Evolutionary conservation across 306 rosid species (phyloP).

Genomic region (Leucaena leucocephala): DNA sequence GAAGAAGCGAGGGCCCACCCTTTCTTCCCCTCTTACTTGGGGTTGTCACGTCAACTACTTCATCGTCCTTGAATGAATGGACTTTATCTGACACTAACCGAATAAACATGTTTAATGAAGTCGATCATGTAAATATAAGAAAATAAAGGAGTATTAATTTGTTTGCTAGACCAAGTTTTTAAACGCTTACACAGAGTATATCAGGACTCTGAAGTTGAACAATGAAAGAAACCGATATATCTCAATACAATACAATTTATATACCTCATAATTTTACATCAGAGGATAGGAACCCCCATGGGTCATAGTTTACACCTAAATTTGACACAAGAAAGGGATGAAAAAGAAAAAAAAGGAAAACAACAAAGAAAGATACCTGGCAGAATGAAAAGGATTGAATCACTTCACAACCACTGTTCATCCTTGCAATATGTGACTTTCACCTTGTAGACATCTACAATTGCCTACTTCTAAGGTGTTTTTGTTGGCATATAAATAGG

Average conservation of each 20-base stretch:
- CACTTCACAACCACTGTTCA: slow-evolving; percentile 66
- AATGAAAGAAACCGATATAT: not conserved
- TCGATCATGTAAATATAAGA: not conserved
- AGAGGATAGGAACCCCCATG: slow-evolving; percentile 28
- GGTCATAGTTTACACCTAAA: slow-evolving; percentile 37
- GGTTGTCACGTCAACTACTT: not conserved
- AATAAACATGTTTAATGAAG: not conserved
- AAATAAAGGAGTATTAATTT: not conserved
- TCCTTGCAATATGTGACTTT: slow-evolving; percentile 16
- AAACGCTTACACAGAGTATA: not conserved
- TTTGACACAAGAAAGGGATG: slow-evolving; percentile 28
- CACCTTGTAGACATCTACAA: slow-evolving; percentile 49
- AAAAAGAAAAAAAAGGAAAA: not conserved
- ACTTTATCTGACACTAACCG: too few species aligned
- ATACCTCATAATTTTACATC: slow-evolving; percentile 37
- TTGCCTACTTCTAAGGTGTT: slow-evolving; percentile 38
- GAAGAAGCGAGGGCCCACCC: too few species aligned
- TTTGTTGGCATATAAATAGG: slow-evolving; percentile 42
- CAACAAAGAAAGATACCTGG: not conserved
- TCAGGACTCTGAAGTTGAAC: not conserved
- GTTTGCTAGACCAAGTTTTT: not conserved
- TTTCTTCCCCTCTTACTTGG: too few species aligned
- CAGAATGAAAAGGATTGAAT: slow-evolving; percentile 66
- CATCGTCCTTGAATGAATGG: not conserved
- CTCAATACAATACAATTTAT: slow-evolving; percentile 22